Percentiles rank a stretch among this genome's conserved stretches.
These are phyloP conservation scores for Pseudofabraea citricarpa DNA, from an alignment of 2,329 filamentous ascomycete species.

Conservation along the genomic window DNA sequence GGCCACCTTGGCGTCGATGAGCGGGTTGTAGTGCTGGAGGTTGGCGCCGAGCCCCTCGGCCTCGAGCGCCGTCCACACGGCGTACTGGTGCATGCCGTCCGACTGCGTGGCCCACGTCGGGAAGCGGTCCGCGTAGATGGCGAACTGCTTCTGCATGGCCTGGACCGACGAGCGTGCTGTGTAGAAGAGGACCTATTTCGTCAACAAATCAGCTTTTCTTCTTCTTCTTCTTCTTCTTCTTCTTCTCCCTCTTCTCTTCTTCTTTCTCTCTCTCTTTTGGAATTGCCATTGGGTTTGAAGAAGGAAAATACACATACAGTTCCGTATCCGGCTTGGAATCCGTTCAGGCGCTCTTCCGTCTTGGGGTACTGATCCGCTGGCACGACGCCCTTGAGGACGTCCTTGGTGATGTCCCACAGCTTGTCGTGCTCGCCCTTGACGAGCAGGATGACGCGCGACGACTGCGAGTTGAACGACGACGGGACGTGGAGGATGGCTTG, in stretches of 20 bases:
- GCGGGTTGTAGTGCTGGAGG: conserved; percentile 89
- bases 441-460: conserved; percentile 72
- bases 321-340: conserved; percentile 70
- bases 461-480: conserved; percentile 85
- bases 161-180: conserved; percentile 68
- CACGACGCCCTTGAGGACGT: conserved; percentile 63
- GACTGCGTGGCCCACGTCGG: conserved; percentile 71
- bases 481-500: conserved; percentile 65
- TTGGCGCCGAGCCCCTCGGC: conserved; percentile 81
- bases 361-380: conserved; percentile 36
- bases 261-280: too few species aligned
- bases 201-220: too few species aligned
- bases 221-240: too few species aligned
- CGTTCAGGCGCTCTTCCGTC: conserved; percentile 26
- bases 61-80: conserved; percentile 77
- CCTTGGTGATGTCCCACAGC: conserved; percentile 73
- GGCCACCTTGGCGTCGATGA: conserved; percentile 70
- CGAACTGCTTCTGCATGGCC: conserved; percentile 61
- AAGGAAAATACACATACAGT: conserved; percentile 51
- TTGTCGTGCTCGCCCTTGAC: conserved; percentile 79
- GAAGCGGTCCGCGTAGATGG: conserved; percentile 76
- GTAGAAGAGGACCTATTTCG: conserved; percentile 76
- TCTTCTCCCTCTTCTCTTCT: too few species aligned
- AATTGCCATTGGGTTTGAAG: background rate
- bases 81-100: conserved; percentile 76